A percentile compares a stretch with the other conserved stretches of the same genome.
These are phyloP conservation scores for Cyberlindnera bimundalis DNA, from an alignment of 805 yeast genomes.

Conservation along the genomic window DNA sequence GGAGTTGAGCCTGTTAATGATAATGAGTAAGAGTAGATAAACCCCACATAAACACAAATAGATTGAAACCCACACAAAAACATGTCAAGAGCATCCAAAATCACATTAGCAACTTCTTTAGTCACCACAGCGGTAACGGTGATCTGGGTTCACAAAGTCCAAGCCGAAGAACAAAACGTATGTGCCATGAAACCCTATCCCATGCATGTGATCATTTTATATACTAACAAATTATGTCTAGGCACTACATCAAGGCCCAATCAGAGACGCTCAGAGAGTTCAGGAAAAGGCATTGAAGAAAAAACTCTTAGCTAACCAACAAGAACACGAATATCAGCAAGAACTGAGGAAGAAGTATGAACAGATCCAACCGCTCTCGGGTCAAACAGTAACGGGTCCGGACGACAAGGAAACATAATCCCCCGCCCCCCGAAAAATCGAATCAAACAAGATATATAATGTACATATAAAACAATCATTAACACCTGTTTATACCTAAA, in stretches of 20 bases:
- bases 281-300: constrained; percentile 33
- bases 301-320: constrained; percentile 42
- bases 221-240: constrained; percentile 19
- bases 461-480: background rate
- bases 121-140: constrained; percentile 56
- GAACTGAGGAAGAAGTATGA: constrained; percentile 55
- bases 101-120: constrained; percentile 62
- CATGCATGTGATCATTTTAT: too few relatives aligned
- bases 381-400: constrained; percentile 43
- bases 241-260: constrained; percentile 79
- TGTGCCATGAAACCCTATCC: too few relatives aligned
- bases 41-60: background rate
- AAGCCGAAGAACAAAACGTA: constrained; percentile 62
- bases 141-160: constrained; percentile 66
- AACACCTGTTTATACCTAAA: too few relatives aligned
- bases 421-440: too few relatives aligned
- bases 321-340: constrained; percentile 65
- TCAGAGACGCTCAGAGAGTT: constrained; percentile 65
- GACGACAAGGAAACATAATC: constrained; percentile 26
- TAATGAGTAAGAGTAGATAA: background rate
- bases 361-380: constrained; percentile 60
- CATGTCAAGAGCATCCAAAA: constrained; percentile 77
- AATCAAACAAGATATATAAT: background rate
- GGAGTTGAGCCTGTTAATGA: too few relatives aligned
- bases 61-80: background rate